A percentile compares a stretch with the other conserved stretches of the same genome.
These are phyloP conservation scores for Amesomyces nigricolor DNA, from an alignment of 2,329 filamentous ascomycete genomes.

Conservation along the genomic window DNA sequence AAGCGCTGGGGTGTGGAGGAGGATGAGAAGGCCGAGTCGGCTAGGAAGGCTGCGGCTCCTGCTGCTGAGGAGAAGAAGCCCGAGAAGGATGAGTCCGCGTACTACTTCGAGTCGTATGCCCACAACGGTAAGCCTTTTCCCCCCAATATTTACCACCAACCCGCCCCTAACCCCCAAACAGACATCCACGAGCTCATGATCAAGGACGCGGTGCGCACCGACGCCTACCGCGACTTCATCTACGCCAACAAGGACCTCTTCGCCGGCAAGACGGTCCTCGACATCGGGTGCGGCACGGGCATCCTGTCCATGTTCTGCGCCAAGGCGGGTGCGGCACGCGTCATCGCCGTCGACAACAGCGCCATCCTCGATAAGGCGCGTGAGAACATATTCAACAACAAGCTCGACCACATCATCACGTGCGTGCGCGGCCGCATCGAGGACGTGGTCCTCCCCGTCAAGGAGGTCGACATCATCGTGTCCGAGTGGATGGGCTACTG, in stretches of 20 bases:
- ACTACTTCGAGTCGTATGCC: constrained; percentile 59
- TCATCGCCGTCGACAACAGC: constrained; percentile 89
- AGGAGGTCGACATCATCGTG: constrained; percentile 86
- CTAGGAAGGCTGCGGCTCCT: constrained; percentile 20
- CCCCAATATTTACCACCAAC: background rate
- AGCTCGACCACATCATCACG: constrained; percentile 66
- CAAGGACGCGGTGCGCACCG: constrained; percentile 81
- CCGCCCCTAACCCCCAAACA: constrained; percentile 29
- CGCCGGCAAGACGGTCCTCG: constrained; percentile 77
- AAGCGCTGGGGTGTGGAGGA: constrained; percentile 57
- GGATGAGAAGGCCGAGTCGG: constrained; percentile 33
- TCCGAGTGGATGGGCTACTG: constrained; percentile 99
- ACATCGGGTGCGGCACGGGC: constrained; percentile 82
- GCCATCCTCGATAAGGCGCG: constrained; percentile 82
- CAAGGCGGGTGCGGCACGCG: constrained; percentile 76
- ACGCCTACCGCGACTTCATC: constrained; percentile 91
- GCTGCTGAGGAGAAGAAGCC: constrained; percentile 24
- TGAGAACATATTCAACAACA: constrained; percentile 79
- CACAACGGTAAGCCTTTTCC: constrained; percentile 45
- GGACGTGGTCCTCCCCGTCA: constrained; percentile 71
- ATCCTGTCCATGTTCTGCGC: constrained; percentile 95
- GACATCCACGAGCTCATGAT: constrained; percentile 96
- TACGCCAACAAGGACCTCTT: constrained; percentile 88
- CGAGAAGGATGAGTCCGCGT: constrained; percentile 37
- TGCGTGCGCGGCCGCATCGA: constrained; percentile 83